Evolutionary conservation across 1,284 basidiomycete genomes (phyloP).

Genomic region (Ceratobasidium theobromae): DNA sequence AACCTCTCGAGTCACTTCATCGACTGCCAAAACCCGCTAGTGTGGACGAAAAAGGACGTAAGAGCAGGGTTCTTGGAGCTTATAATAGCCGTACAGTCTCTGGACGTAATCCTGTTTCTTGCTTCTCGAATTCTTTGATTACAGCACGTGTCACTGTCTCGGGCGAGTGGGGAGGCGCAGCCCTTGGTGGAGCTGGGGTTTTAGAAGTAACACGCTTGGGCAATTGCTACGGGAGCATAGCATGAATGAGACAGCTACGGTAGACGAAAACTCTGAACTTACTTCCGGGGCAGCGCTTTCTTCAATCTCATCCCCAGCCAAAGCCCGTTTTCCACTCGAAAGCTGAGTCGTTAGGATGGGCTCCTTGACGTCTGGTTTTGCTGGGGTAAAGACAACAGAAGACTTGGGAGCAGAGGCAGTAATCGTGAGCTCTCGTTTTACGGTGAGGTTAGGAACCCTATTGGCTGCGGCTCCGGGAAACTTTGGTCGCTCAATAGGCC

Average conservation of each 20-base stretch:
- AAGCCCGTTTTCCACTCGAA: background rate
- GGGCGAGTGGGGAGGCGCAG: slow-evolving; percentile 1
- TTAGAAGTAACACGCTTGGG: slow-evolving; percentile 23
- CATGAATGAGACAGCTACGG: background rate
- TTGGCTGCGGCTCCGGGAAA: slow-evolving; percentile 23
- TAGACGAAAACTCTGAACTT: background rate
- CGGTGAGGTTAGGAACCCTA: too few species aligned
- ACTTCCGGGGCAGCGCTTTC: slow-evolving; percentile 1
- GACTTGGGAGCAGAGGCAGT: slow-evolving; percentile 20
- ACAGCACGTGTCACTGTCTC: slow-evolving; percentile 9
- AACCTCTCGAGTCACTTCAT: background rate
- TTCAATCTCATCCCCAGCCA: slow-evolving; percentile 9
- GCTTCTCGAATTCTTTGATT: slow-evolving; percentile 8
- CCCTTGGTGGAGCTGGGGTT: slow-evolving; percentile 13
- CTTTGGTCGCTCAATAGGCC: slow-evolving; percentile 3
- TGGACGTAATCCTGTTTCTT: slow-evolving; percentile 12
- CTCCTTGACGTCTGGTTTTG: background rate
- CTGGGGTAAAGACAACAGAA: background rate
- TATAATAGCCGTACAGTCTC: background rate
- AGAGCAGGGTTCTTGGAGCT: background rate
- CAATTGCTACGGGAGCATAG: slow-evolving; percentile 5
- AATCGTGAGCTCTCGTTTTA: slow-evolving; percentile 14
- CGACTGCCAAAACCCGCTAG: background rate
- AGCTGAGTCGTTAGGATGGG: background rate
- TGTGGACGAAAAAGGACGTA: background rate